Percentiles rank a stretch among this genome's conserved stretches.
Conservation (phyloP, 1,139 yeast species). For the Blastobotrys apis region DNA sequence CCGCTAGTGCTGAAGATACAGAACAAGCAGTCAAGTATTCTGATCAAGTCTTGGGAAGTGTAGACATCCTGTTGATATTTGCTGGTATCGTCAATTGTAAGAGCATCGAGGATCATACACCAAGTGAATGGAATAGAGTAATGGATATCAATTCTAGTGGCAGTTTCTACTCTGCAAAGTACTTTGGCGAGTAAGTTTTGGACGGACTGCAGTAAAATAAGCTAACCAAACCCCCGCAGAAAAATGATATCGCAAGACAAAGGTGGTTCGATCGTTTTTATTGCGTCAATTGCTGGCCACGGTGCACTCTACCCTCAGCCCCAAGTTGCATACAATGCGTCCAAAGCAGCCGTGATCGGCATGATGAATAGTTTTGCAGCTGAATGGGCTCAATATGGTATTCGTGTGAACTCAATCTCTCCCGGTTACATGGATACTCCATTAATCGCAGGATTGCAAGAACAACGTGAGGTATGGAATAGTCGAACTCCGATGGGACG, state of each 20-base stretch:
- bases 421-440: slow-evolving; percentile 73
- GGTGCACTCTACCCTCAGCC: slow-evolving; percentile 21
- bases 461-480: slow-evolving; percentile 4
- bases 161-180: slow-evolving; percentile 25
- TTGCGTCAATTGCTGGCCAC: slow-evolving; percentile 17
- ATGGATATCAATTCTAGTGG: slow-evolving; percentile 38
- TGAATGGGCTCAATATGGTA: slow-evolving; percentile 51
- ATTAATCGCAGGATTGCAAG: slow-evolving; percentile 29
- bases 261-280: slow-evolving; percentile 17
- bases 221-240: slow-evolving; percentile 1
- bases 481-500: slow-evolving; percentile 12
- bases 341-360: slow-evolving; percentile 50
- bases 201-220: not conserved
- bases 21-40: slow-evolving; percentile 7
- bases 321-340: slow-evolving; percentile 48
- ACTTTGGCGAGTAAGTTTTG: slow-evolving; percentile 11
- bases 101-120: slow-evolving; percentile 3
- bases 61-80: slow-evolving; percentile 11
- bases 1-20: not conserved
- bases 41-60: slow-evolving; percentile 1
- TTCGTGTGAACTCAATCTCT: slow-evolving; percentile 67
- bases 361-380: slow-evolving; percentile 51
- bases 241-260: slow-evolving; percentile 37
- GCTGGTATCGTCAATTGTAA: slow-evolving; percentile 12
- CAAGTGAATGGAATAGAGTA: slow-evolving; percentile 6